These are phyloP conservation scores for Populus davidiana DNA, from an alignment of 345 rosid species.

Conservation along the genomic window DNA sequence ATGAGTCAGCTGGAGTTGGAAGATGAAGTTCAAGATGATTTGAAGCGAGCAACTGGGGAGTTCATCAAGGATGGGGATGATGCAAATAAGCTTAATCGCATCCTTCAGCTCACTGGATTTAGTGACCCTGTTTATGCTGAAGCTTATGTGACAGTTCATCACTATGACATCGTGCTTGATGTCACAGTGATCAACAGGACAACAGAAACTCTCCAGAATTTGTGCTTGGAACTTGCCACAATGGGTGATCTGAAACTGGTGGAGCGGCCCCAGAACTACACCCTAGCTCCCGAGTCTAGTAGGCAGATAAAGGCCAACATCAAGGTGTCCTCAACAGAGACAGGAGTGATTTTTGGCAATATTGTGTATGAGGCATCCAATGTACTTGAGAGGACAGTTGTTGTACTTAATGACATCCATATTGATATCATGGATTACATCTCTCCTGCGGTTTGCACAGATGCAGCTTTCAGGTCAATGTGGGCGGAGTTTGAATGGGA, in stretches of 20 bases:
- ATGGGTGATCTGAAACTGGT: conserved; percentile 99
- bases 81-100: conserved; percentile 92
- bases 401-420: conserved; percentile 91
- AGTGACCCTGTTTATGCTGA: conserved; percentile 99
- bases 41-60: conserved; percentile 98
- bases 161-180: conserved; percentile 94
- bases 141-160: conserved; percentile 95
- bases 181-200: conserved; percentile 93
- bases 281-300: conserved; percentile 89
- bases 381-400: conserved; percentile 79
- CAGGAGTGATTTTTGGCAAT: conserved; percentile 96
- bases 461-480: conserved; percentile 90
- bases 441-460: conserved; percentile 89
- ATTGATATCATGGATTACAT: conserved; percentile 97
- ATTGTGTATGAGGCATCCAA: conserved; percentile 93
- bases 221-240: conserved; percentile 95
- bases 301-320: conserved; percentile 98
- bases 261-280: conserved; percentile 97
- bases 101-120: conserved; percentile 97
- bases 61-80: conserved; percentile 90
- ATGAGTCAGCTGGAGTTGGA: conserved; percentile 99
- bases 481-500: conserved; percentile 99
- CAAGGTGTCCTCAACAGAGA: conserved; percentile 97
- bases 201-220: conserved; percentile 95
- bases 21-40: conserved; percentile 96